Conservation (phyloP, 768 basidiomycete genomes). For the Suillus decipiens region DNA sequence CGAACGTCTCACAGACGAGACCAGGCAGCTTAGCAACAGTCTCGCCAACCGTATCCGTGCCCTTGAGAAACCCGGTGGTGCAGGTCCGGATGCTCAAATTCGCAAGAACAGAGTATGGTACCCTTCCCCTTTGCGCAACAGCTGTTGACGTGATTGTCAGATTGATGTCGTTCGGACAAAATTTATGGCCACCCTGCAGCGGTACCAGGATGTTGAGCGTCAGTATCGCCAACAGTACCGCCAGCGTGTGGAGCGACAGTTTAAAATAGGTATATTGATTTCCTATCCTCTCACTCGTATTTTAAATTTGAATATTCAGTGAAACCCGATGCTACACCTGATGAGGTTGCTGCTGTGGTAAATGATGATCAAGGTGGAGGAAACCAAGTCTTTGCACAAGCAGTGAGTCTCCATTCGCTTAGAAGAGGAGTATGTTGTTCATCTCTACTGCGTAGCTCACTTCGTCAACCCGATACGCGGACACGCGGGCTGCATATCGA, state of each 20-base stretch:
- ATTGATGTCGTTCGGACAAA: conserved; percentile 61
- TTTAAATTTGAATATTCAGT: conserved; percentile 43
- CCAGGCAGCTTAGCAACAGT: conserved; percentile 55
- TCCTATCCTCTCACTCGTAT: not conserved
- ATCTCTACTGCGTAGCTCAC: conserved; percentile 50
- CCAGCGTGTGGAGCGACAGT: conserved; percentile 71
- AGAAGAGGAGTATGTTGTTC: not conserved
- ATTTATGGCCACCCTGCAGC: conserved; percentile 75
- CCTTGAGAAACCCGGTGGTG: conserved; percentile 46
- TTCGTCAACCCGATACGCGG: conserved; percentile 78
- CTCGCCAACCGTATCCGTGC: conserved; percentile 62
- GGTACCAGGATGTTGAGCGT: conserved; percentile 76
- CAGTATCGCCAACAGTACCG: conserved; percentile 65
- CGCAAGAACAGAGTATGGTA: conserved; percentile 37
- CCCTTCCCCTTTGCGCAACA: not conserved
- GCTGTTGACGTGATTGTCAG: conserved; percentile 34
- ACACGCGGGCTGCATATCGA: conserved; percentile 76
- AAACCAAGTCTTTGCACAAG: conserved; percentile 78
- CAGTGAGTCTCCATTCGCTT: conserved; percentile 40
- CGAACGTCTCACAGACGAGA: conserved; percentile 59
- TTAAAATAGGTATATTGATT: conserved; percentile 62
- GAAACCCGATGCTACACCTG: conserved; percentile 82
- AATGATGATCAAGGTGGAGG: conserved; percentile 58
- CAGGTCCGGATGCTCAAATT: conserved; percentile 46
- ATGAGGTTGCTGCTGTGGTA: conserved; percentile 72